Conservation (phyloP, 1,284 basidiomycete species). For the Omphalotus olearius region DNA sequence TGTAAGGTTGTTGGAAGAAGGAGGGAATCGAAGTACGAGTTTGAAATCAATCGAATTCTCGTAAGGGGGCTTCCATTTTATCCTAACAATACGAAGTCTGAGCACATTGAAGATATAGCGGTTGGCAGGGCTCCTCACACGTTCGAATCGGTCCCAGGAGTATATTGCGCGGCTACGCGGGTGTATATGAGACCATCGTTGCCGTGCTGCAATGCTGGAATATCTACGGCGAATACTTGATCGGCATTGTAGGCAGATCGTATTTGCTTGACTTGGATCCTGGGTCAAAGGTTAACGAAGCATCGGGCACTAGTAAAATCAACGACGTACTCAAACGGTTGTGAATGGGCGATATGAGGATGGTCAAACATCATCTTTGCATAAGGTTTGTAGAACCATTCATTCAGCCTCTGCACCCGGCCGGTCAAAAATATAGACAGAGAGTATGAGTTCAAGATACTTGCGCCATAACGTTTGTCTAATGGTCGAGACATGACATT, state of each 20-base stretch:
- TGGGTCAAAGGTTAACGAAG: slow-evolving; percentile 8
- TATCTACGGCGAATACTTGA: slow-evolving; percentile 79
- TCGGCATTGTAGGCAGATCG: slow-evolving; percentile 86
- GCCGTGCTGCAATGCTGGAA: slow-evolving; percentile 88
- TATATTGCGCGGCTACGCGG: slow-evolving; percentile 81
- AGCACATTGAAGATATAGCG: slow-evolving; percentile 5
- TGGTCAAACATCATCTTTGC: slow-evolving; percentile 65
- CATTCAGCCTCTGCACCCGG: slow-evolving; percentile 64
- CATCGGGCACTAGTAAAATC: background rate
- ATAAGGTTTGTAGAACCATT: slow-evolving; percentile 84
- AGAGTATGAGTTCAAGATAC: slow-evolving; percentile 22
- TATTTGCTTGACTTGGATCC: slow-evolving; percentile 86
- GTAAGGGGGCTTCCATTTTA: slow-evolving; percentile 99
- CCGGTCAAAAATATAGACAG: slow-evolving; percentile 1
- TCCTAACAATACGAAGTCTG: slow-evolving; percentile 38
- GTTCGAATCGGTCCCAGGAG: slow-evolving; percentile 86
- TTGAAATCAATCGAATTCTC: slow-evolving; percentile 99
- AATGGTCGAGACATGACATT: slow-evolving; percentile 85
- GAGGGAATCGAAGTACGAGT: slow-evolving; percentile 88
- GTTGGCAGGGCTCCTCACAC: slow-evolving; percentile 57
- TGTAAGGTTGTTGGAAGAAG: slow-evolving; percentile 44
- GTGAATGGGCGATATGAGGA: slow-evolving; percentile 57
- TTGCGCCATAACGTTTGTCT: slow-evolving; percentile 87
- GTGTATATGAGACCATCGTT: slow-evolving; percentile 99
- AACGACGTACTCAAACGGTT: slow-evolving; percentile 81